Base-by-base conservation (phyloP, 1,284 basidiomycete genomes). In the Mycena citricolor region DNA sequence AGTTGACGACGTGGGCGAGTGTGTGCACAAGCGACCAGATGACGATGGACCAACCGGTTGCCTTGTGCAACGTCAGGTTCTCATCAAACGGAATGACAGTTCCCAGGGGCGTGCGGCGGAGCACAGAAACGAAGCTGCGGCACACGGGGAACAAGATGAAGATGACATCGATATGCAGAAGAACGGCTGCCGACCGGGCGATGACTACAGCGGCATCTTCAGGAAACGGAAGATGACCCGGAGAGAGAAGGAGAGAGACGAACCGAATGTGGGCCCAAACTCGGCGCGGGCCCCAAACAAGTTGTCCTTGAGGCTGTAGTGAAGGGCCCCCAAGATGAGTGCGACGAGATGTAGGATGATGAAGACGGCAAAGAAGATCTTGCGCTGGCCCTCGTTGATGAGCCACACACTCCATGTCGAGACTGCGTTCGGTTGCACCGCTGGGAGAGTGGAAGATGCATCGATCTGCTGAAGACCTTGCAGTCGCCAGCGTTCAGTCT, bases 91-190 rank as follows among this genome's bases (percentile, higher is more conserved):
- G 90, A 55, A 95, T 90, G 66, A 92, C 68, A 53, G 80, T 74
- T 68, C 90, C 90, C 42, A 94, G 69, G 2, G 90, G 79, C 0
- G 89, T 90, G 39, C 83, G 79, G 25, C 92, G 84, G 32, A 94
- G 74, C 30, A 92, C 57, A 8, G 90, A 93, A 61, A 94, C 79
- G 66, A 94, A 90, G 69, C 90, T 92, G 50, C 92, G 82, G 74
- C 92, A 94, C 59, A 94, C 79, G 29, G 92, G 92, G 24, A 95
- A 76, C 43, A 94, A 80, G 65, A 95, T 92, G 72, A 94, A 88
- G 50, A 89, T 83, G 43, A 90, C 82, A 66, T 94, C 87, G 56
- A 94, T 76, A 58, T 94, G 90, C 14, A 94, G 75, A 26, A 90
- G 79, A 36, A 94, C 79, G 4, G 92, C 92, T 34, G 91, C 86